A percentile compares a stretch with the other conserved stretches of the same genome.
Evolutionary conservation across 305 asterid species (phyloP).

Genomic region (Fraxinus xanthoxyloides): DNA sequence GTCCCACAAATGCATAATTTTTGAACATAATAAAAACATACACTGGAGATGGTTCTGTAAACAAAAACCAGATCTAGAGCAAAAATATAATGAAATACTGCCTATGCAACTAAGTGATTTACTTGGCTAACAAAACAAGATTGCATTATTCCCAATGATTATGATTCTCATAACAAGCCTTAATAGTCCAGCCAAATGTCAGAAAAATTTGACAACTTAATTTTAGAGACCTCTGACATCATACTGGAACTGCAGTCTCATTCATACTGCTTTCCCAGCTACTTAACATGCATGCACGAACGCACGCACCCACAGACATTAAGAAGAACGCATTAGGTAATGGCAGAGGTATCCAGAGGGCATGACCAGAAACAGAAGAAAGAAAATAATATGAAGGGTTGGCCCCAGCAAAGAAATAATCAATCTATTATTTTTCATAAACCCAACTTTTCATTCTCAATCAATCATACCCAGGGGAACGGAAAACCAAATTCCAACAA

Average conservation of each 20-base stretch:
- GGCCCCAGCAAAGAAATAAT: constrained; percentile 7
- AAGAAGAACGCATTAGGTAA: constrained; percentile 2
- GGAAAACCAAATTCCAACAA: constrained; percentile 21
- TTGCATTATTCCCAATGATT: background rate
- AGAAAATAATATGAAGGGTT: constrained; percentile 3
- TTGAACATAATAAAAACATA: constrained; percentile 12
- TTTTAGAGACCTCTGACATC: constrained; percentile 7
- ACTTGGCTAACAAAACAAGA: background rate
- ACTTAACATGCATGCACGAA: background rate
- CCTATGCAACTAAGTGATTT: background rate
- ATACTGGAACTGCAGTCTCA: constrained; percentile 1
- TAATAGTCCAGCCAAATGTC: background rate
- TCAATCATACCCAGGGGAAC: constrained; percentile 7
- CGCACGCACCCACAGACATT: background rate
- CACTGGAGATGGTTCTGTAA: constrained; percentile 13
- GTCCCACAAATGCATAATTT: constrained; percentile 7
- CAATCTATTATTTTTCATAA: background rate
- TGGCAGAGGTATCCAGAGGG: constrained; percentile 8
- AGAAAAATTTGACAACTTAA: constrained; percentile 10
- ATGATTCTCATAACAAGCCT: constrained; percentile 3
- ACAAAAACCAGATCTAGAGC: constrained; percentile 1
- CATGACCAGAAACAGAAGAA: background rate
- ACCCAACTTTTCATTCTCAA: constrained; percentile 14
- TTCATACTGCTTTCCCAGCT: constrained; percentile 1
- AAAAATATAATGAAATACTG: constrained; percentile 8